A percentile compares a stretch with the other conserved stretches of the same genome.
Evolutionary conservation across 108 stramenopile species (phyloP).

Genomic region (Skeletonema grethae): DNA sequence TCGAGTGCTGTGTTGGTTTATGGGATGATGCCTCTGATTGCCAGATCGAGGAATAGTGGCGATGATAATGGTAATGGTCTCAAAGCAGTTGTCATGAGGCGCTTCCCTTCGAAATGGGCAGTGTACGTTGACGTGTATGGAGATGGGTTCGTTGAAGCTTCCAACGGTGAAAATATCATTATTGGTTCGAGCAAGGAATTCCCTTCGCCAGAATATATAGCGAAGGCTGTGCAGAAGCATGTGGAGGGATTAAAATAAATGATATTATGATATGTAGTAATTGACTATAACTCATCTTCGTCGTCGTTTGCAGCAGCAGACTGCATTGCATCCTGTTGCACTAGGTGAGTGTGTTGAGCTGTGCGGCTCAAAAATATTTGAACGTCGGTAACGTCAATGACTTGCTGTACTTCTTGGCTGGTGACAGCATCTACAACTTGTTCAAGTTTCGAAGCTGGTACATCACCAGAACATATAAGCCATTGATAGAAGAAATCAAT

Average conservation of each 20-base stretch:
- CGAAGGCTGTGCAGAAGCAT: slow-evolving; percentile 24
- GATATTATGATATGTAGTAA: neutral
- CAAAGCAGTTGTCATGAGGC: slow-evolving; percentile 52
- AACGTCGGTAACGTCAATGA: slow-evolving; percentile 31
- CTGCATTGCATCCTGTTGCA: neutral
- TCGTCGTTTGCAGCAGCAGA: neutral
- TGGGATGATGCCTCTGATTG: slow-evolving; percentile 29
- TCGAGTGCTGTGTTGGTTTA: slow-evolving; percentile 25
- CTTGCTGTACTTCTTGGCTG: slow-evolving; percentile 18
- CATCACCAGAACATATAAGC: slow-evolving; percentile 29
- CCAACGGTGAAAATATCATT: neutral
- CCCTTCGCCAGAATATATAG: slow-evolving; percentile 34
- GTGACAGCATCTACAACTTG: slow-evolving; percentile 31
- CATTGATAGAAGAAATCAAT: slow-evolving; percentile 39
- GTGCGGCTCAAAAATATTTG: slow-evolving; percentile 53
- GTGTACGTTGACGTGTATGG: slow-evolving; percentile 36
- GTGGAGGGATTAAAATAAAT: slow-evolving; percentile 25
- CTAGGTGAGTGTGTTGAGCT: slow-evolving; percentile 17
- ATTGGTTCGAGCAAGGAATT: slow-evolving; percentile 7
- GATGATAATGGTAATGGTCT: slow-evolving; percentile 10
- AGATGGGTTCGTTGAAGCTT: slow-evolving; percentile 34
- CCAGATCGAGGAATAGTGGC: slow-evolving; percentile 7
- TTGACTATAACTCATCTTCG: slow-evolving; percentile 19
- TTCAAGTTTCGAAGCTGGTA: slow-evolving; percentile 16
- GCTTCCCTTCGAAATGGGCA: slow-evolving; percentile 37